Base-by-base conservation (phyloP, 1,139 yeast species). In the Yamadazyma trypodendri region DNA sequence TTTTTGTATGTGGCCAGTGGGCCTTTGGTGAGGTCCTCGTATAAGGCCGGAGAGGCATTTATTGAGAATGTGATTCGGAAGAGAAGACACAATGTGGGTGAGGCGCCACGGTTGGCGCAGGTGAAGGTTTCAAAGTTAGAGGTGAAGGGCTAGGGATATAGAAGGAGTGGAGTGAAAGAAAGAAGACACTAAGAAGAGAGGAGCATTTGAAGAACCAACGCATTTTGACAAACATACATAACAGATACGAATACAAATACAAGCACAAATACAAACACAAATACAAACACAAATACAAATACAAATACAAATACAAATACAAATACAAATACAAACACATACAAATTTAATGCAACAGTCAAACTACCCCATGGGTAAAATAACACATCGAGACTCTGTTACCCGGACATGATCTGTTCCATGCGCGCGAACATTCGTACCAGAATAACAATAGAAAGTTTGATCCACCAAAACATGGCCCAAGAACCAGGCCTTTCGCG, bases 11-110 rank as follows among this genome's bases (percentile, higher is more conserved):
- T 96, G 58, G 98, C 98, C 2, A 84, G 95, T 50, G 98, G 98
- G 3, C 98, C 99, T 6, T 73, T 94, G 53, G 97, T 94, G 12
- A 79, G 99, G 60, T 88, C 97, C 1, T 86, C 96, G 2, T 94
- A 94, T 64, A 94, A 92, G 63, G 99, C 99, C 13, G 99, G 99
- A 45, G 99, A 94, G 62, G 89, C 96, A 1, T 94, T 89, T 55
- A 90, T 94, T 53, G 98, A 94, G 63, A 92, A 92, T 56, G 95
- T 92, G 25, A 72, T 94, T 46, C 81, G 83, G 55, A 86, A 86
- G 66, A 80, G 94, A 58, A 69, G 68, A 54, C 75, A 71, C 48
- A 70, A 70, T 46, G 76, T 70, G 21, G 77, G 77, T 4, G 75
- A 70, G 43, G 40, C 65, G 14, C 71, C 73, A 25, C 56, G 75